Evolutionary conservation across 2,329 filamentous ascomycete genomes (phyloP), one percentile per base, ranked within the genome.

Genomic region (Pseudogymnoascus sp.): DNA sequence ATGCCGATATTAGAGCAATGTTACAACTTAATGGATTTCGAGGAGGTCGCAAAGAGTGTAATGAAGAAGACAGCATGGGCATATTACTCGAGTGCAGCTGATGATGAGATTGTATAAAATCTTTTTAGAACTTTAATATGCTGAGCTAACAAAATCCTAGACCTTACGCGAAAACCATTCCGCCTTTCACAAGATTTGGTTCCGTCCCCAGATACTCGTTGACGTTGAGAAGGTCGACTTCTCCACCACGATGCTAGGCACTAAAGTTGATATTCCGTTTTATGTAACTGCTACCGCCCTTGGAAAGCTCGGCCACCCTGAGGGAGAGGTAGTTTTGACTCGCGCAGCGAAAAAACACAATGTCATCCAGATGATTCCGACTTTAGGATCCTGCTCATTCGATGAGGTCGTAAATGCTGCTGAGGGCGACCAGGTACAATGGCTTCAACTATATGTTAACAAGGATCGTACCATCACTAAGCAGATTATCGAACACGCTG

Each of bases 41-140:
- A 99, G 81, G 86, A 91, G 3, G 93, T 97, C 36, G 95, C 95
- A 4, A 86, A 88, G 70, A 81, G 86, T 40, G 86, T 96, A 64
- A 97, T 97, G 93, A 97, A 96, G 83, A 96, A 90, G 79, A 89
- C 87, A 1, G 93, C 93, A 0, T 99, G 95, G 95, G 95, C 90
- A 29, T 99, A 99, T 79, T 99, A 99, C 76, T 96, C 91, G 0
- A 95, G 90, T 72, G 93, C 91, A 63, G 91, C 93, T 0, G 90
- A 95, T 73, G 91, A 96, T 72, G 90, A 93, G 76, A 92, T 93
- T 77, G 88, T 91, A 74, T 72, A 84, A 1, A 26, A 5, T 51
- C 18, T 21, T 2, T n/a, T 21, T 34, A 5, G 8, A 5, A 40
- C 21, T 12, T 37, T 31, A n/a, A 42, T 31, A 29, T 40, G 66